These are phyloP conservation scores for Cymbopogon citratus DNA, from an alignment of 176 grass and related monocot species.

Conservation along the genomic window DNA sequence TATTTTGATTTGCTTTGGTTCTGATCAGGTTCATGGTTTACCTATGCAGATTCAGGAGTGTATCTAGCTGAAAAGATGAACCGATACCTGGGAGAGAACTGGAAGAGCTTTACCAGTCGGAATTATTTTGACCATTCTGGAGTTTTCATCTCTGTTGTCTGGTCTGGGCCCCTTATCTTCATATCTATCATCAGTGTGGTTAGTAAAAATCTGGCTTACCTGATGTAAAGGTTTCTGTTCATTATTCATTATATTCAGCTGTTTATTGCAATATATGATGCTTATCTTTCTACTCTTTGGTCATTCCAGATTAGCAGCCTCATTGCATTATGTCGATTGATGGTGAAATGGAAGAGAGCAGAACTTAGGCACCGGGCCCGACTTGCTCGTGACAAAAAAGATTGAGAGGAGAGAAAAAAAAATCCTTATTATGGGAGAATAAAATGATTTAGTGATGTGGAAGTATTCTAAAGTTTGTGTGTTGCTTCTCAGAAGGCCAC, in stretches of 20 bases:
- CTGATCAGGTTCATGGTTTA: slow-evolving; percentile 9
- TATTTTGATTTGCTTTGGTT: background rate
- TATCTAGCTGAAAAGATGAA: slow-evolving; percentile 68
- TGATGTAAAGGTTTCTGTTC: background rate
- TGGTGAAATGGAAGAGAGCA: slow-evolving; percentile 74
- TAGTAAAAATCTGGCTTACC: slow-evolving; percentile 7
- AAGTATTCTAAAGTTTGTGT: background rate
- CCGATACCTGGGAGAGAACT: slow-evolving; percentile 42
- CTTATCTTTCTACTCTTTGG: background rate
- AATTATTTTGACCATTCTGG: slow-evolving; percentile 64
- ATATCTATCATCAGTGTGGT: slow-evolving; percentile 57
- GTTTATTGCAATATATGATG: background rate
- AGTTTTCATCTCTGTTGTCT: slow-evolving; percentile 57
- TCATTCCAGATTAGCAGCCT: slow-evolving; percentile 50
- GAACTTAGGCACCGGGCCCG: slow-evolving; percentile 54
- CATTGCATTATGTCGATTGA: slow-evolving; percentile 49
- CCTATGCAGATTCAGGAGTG: slow-evolving; percentile 52
- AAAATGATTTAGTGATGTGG: background rate
- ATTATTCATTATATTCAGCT: background rate
- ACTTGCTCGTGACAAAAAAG: slow-evolving; percentile 45
- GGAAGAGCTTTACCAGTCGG: slow-evolving; percentile 48
- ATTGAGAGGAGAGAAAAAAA: slow-evolving; percentile 8
- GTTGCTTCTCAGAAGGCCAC: background rate
- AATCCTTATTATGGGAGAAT: background rate
- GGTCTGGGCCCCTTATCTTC: slow-evolving; percentile 69